Conservation (phyloP, 345 rosid species). For the Salix exigua region DNA sequence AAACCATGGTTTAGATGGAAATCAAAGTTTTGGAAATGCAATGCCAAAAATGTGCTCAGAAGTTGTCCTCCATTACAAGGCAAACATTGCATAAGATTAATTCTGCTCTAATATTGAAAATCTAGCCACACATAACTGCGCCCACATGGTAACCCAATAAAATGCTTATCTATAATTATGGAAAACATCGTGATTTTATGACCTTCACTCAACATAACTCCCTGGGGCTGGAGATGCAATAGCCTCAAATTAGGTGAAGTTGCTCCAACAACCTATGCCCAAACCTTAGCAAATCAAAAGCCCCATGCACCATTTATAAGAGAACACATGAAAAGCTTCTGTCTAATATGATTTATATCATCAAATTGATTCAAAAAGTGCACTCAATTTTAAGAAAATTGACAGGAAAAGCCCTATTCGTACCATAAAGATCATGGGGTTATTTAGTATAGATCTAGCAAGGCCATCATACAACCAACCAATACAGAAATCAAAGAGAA, state of each 20-base stretch:
- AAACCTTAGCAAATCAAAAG: neutral
- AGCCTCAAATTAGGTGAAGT: neutral
- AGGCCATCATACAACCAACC: neutral
- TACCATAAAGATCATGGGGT: neutral
- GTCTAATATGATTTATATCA: neutral
- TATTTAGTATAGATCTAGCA: neutral
- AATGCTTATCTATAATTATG: neutral
- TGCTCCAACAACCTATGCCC: neutral
- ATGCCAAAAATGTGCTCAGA: neutral
- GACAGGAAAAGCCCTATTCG: neutral
- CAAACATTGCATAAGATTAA: neutral
- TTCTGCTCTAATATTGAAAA: neutral
- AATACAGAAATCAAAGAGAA: neutral
- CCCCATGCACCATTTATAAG: neutral
- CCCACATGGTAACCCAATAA: neutral
- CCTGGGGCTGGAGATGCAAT: neutral
- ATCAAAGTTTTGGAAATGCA: neutral
- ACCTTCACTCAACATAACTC: constrained; percentile 2
- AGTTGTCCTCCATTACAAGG: neutral
- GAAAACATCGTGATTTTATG: neutral
- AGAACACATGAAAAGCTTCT: neutral
- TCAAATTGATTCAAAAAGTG: neutral
- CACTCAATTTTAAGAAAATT: neutral
- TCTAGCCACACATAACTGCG: neutral
- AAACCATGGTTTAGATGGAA: neutral